Base-by-base conservation (phyloP, 495 filamentous ascomycete genomes). In the Cladorrhinum samala region DNA sequence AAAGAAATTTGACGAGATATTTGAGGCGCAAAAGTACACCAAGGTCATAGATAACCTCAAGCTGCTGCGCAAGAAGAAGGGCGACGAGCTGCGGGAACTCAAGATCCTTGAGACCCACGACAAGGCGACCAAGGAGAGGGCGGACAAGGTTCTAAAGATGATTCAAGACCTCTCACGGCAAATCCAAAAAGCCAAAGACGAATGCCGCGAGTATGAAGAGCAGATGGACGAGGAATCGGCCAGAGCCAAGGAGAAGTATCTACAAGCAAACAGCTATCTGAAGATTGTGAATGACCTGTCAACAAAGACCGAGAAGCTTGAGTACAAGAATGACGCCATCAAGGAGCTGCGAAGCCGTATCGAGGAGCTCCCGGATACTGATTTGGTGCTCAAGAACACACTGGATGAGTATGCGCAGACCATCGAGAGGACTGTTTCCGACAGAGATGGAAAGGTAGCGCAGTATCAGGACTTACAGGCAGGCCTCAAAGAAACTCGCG, bases 1-100 rank as follows among this genome's bases (percentile, higher is more conserved):
- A 70, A 92, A 93, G 71, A 83, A 80, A 36, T 98, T 98, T 50
- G 93, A 98, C 63, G 91, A 96, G 61, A 97, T 98, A 19, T 98
- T 98, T 61, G 94, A 97, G 68, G 93, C 93, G 6, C 72, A 86
- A 70, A 95, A 94, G 64, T 98, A 96, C 72, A 95, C 91, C 40
- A 96, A 96, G 61, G 93, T 90, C 3, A 95, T 97, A 57, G 91
- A 95, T 24, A 95, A 92, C 57, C 87, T 98, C 66, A 96, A 93
- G 64, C 56, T 76, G 20, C 68, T 96, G 17, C 73, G 83, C n/a
- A 97, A 97, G 68, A 84, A 78, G 51, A 85, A 95, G 62, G 87
- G 82, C 21, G 83, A 86, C 37, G 79, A 91, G 36, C 75, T 97
- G 13, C 77, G 67, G 6, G 78, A 84, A 38, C 78, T 82, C 52